Evolutionary conservation across 1,284 basidiomycete species (phyloP), one percentile per base, ranked within the genome.

Genomic region (Sanghuangporus sanghuang): DNA sequence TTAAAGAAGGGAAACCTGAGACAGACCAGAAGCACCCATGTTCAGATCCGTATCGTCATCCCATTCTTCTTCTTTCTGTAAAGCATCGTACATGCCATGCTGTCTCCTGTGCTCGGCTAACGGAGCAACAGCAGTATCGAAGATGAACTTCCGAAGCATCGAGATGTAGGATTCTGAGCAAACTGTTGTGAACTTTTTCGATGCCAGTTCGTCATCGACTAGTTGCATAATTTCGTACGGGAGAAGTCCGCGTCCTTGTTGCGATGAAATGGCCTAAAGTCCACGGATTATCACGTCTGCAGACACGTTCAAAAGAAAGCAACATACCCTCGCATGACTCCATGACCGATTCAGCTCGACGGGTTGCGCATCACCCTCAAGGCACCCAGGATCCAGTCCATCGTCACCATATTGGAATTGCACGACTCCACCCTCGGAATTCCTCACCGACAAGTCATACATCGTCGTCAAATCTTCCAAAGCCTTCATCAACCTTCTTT

Each of bases 391-490:
- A 75, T 99, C 97, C 49, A 99, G 81, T 59, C 95, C 96, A 74
- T 99, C 97, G 71, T 98, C 96, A 53, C 97, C 97, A 71, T 98
- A 99, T 53, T 86, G 83, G 78, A 99, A 99, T 72, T 99, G 97
- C 2, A 99, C 96, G n/a, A 99, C 87, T 55, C 95, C 95, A 4
- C 97, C 97, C 0, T 87, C 88, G 1, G 95, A 96, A 76, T 97
- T 99, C 39, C 97, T 85, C 18, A 99, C 96, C n/a, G 93, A 95
- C 36, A 96, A 78, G 75, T 99, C 97, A 75, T 99, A 99, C 67
- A 98, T 94, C 0, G 94, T 96, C 5, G 95, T 96, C 55, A 99
- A 79, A 79, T 99, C 97, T 74, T 99, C 97, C 68, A 99, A 77
- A 2, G 97, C 96, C 76, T 99, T 99, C 97, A 99, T 99, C 68